Evolutionary conservation across 768 basidiomycete genomes (phyloP).

Genomic region (Tylopilus sp.): DNA sequence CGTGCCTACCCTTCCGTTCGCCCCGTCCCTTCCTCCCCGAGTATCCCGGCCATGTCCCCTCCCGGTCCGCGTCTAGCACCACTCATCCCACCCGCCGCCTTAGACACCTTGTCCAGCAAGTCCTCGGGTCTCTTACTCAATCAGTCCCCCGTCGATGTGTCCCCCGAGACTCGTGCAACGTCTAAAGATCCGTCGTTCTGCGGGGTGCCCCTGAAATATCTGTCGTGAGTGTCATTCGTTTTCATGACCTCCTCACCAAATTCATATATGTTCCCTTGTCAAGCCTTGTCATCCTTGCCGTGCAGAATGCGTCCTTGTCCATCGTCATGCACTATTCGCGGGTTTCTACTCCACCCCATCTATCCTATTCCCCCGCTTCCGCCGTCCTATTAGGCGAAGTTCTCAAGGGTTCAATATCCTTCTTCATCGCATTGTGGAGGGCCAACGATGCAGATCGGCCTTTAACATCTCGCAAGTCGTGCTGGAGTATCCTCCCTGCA

Average conservation of each 20-base stretch:
- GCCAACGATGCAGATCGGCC: constrained; percentile 43
- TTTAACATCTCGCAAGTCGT: constrained; percentile 40
- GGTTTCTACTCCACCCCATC: constrained; percentile 70
- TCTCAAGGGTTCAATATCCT: constrained; percentile 89
- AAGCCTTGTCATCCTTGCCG: constrained; percentile 80
- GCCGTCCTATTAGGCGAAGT: constrained; percentile 95
- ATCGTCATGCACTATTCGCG: constrained; percentile 99
- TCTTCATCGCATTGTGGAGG: constrained; percentile 72
- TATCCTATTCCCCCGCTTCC: constrained; percentile 88
- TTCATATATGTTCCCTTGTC: constrained; percentile 5
- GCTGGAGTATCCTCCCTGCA: constrained; percentile 34
- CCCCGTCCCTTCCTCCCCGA: constrained; percentile 45
- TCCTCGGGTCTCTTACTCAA: constrained; percentile 34
- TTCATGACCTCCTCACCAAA: neutral
- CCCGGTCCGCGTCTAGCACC: constrained; percentile 46
- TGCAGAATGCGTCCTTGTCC: constrained; percentile 93
- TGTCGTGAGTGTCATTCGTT: constrained; percentile 54
- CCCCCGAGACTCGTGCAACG: constrained; percentile 24
- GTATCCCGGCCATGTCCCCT: constrained; percentile 13
- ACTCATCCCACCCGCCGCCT: constrained; percentile 46
- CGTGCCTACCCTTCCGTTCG: constrained; percentile 55
- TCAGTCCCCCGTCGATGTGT: constrained; percentile 32
- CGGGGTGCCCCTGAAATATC: constrained; percentile 75
- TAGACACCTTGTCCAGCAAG: constrained; percentile 41
- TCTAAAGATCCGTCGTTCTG: constrained; percentile 50